A percentile compares a stretch with the other conserved stretches of the same genome.
Conservation (phyloP, 495 filamentous ascomycete species). For the Stereocaulon alpinum region DNA sequence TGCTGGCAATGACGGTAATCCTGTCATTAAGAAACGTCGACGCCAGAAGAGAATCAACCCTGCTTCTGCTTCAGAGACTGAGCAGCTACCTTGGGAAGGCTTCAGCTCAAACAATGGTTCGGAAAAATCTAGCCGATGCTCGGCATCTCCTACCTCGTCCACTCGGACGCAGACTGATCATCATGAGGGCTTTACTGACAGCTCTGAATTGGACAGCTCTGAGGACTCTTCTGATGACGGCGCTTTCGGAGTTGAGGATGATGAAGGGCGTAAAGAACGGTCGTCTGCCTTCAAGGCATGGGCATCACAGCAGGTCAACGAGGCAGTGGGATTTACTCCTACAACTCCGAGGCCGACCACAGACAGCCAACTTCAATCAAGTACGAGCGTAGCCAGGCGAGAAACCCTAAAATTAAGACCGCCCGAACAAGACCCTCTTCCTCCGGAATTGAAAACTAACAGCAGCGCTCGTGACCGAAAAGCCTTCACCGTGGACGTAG, state of each 20-base stretch:
- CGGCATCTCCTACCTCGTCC: slow-evolving; percentile 4
- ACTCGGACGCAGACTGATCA: slow-evolving; percentile 11
- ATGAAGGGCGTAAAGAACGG: slow-evolving; percentile 33
- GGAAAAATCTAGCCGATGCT: slow-evolving; percentile 2
- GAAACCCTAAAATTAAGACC: slow-evolving; percentile 35
- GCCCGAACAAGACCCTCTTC: slow-evolving; percentile 63
- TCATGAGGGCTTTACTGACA: slow-evolving; percentile 18
- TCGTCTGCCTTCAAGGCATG: slow-evolving; percentile 84
- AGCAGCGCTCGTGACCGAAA: slow-evolving; percentile 52
- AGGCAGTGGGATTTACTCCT: slow-evolving; percentile 54
- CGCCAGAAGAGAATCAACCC: slow-evolving; percentile 25
- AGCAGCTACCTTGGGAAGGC: slow-evolving; percentile 50
- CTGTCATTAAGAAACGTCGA: slow-evolving; percentile 60
- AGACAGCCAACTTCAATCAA: slow-evolving; percentile 19
- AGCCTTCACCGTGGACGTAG: slow-evolving; percentile 63
- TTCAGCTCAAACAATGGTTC: slow-evolving; percentile 42
- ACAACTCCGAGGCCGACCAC: slow-evolving; percentile 25
- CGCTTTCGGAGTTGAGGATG: slow-evolving; percentile 25
- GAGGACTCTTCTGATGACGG: slow-evolving; percentile 13
- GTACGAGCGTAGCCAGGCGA: slow-evolving; percentile 29
- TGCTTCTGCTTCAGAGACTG: slow-evolving; percentile 27
- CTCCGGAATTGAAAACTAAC: slow-evolving; percentile 58
- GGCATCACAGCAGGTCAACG: slow-evolving; percentile 78
- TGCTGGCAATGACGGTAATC: slow-evolving; percentile 62
- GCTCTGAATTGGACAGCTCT: slow-evolving; percentile 5